Percentiles rank a stretch among this genome's conserved stretches.
Evolutionary conservation across 2,329 filamentous ascomycete species (phyloP).

Genomic region (Phialophora tarda): DNA sequence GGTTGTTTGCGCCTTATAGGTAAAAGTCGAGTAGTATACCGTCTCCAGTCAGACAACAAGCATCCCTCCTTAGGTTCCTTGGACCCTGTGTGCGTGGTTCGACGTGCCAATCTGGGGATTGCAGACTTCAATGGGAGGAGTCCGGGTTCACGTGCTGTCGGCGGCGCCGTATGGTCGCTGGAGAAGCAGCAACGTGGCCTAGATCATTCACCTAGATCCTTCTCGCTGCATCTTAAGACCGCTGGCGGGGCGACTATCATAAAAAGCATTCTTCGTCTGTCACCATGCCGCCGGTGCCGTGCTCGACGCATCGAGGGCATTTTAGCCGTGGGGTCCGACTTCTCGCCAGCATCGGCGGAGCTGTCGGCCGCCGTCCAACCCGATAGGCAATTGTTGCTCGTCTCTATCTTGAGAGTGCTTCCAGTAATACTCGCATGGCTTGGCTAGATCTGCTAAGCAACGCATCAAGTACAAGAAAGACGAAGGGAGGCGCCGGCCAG

Average conservation of each 20-base stretch:
- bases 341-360: background rate
- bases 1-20: background rate
- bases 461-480: background rate
- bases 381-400: background rate
- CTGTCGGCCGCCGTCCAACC: background rate
- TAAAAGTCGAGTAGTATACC: background rate
- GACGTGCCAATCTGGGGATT: background rate
- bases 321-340: background rate
- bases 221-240: background rate
- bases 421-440: background rate
- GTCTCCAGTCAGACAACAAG: background rate
- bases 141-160: background rate
- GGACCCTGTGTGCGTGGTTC: background rate
- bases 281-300: background rate
- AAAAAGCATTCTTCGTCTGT: background rate
- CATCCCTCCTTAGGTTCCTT: background rate
- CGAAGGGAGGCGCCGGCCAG: background rate
- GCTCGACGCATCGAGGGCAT: background rate
- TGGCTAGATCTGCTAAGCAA: background rate
- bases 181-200: background rate
- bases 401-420: background rate
- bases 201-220: background rate
- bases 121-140: background rate
- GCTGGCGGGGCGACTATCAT: background rate
- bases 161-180: background rate